Conservation (phyloP, 148 eudicot genomes). For the Arbutus unedo region DNA sequence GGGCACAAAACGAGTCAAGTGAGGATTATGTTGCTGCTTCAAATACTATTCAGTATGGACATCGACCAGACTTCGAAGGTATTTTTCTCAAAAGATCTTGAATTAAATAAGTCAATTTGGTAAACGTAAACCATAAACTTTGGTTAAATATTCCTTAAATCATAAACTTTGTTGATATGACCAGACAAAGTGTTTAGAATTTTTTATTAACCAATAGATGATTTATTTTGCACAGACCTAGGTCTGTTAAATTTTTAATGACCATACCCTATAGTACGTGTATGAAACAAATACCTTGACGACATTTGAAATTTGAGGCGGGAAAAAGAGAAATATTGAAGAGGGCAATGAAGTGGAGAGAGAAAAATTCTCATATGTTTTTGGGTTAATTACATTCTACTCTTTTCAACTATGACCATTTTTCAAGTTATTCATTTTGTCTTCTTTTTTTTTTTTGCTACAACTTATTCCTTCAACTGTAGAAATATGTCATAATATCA, state of each 20-base stretch:
- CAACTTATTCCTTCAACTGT: no score
- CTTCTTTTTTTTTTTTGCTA: no score
- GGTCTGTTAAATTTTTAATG: no score
- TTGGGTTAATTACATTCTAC: no score
- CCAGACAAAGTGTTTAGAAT: no score
- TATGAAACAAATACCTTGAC: no score
- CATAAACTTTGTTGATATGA: background rate
- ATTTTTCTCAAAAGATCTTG: background rate
- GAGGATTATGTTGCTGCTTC: slow-evolving; percentile 27
- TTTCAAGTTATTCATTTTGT: no score
- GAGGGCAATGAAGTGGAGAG: background rate
- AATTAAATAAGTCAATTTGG: background rate
- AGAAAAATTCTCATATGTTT: no score
- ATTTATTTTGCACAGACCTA: background rate
- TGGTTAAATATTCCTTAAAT: background rate
- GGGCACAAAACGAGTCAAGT: slow-evolving; percentile 20
- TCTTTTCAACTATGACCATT: no score
- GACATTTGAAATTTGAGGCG: background rate
- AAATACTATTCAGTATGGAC: slow-evolving; percentile 45
- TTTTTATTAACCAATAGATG: background rate
- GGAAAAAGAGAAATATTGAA: background rate
- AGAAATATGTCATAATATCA: no score
- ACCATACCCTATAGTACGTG: no score
- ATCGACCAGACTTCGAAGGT: slow-evolving; percentile 77
- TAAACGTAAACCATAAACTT: background rate